Evolutionary conservation across 177 flowering plant genomes (phyloP), one percentile per base, ranked within the genome.

Genomic region (Vitis hybrid): DNA sequence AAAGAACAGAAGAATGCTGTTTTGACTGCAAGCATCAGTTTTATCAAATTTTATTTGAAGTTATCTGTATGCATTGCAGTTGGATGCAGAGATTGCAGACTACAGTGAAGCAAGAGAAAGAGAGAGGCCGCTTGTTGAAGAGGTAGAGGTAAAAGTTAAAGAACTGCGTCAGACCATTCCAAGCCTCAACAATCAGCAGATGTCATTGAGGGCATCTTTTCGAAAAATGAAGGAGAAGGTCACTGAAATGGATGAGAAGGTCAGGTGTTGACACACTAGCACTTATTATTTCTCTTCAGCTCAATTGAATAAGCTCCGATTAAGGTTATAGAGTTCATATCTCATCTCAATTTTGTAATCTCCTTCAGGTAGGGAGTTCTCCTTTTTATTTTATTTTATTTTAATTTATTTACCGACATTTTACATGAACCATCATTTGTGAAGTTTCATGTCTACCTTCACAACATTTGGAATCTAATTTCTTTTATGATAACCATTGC

Each of bases 241-340:
- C 55, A 73, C 70, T 59, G 97, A 89, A 80, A 78, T 85, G 81
- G 89, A 90, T 66, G 85, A 82, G 62, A 86, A 89, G 94, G 97
- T 92, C 54, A 66, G 70, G 15, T 8, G 52, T 52, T 61, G 2
- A n/a, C 40, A 13, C n/a, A 7, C 45, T 40, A 40, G 45, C 45
- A 40, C 7, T 40, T 4, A 40, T 40, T 40, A 40, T 40, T 40
- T 40, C 45, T 40, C 45, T 40, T 40, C 45, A 40, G 6, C 45
- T 40, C 1, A 40, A 40, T 40, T 40, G 45, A 40, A 40, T 40
- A 40, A 40, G 45, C 45, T 40, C 45, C 45, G 6, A 40, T 40
- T 40, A 4, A 40, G 45, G 45, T 40, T 40, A 40, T 4, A 40
- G 45, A 4, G 45, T 40, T 40, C 6, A 40, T 40, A 4, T 40